Conservation (phyloP, 2,329 filamentous ascomycete genomes). For the Monilinia vaccinii-corymbosi region DNA sequence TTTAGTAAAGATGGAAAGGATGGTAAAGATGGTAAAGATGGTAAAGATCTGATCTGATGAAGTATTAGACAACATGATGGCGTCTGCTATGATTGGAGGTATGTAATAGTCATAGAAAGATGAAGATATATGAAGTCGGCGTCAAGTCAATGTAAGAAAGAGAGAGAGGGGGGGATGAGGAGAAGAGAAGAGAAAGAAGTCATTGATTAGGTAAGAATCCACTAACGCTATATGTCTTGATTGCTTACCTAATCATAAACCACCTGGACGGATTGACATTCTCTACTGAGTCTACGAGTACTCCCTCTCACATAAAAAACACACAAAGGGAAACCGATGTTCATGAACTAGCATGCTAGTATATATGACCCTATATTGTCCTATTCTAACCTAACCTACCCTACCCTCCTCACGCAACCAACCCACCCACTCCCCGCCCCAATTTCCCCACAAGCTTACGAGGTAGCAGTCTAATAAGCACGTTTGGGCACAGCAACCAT, state of each 20-base stretch:
- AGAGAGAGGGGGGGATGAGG: neutral
- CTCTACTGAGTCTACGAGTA: neutral
- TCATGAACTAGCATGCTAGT: neutral
- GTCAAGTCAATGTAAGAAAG: neutral
- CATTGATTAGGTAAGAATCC: neutral
- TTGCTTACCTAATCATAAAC: too few species aligned
- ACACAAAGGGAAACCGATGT: neutral
- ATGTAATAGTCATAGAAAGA: neutral
- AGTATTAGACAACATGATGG: neutral
- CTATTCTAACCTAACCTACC: neutral
- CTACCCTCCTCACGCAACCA: neutral
- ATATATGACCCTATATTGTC: neutral
- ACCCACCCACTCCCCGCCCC: neutral
- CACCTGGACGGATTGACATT: too few species aligned
- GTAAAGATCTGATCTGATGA: neutral
- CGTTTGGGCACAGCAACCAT: constrained; percentile 1
- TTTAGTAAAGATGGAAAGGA: too few species aligned
- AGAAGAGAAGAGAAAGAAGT: neutral
- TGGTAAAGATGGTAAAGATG: neutral
- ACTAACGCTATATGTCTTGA: neutral
- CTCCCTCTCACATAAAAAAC: neutral
- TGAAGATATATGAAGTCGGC: neutral
- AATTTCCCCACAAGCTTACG: neutral
- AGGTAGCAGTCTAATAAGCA: neutral
- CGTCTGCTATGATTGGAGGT: neutral